These are phyloP conservation scores for Aspergillus fumigatus DNA, from an alignment of 2,329 filamentous ascomycete genomes.

Conservation along the genomic window DNA sequence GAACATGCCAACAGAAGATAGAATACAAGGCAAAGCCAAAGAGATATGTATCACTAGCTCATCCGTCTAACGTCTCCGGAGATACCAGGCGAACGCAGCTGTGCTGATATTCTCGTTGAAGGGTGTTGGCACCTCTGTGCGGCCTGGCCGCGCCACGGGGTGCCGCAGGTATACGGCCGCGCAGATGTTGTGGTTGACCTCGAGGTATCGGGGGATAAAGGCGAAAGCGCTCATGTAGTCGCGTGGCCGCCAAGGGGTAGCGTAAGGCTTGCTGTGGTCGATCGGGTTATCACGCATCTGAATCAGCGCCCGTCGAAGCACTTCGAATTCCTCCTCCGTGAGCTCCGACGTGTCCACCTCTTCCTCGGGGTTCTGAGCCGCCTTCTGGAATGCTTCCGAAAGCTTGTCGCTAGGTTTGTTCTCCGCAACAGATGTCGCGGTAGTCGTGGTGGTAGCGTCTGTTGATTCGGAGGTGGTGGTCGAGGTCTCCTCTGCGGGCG, in stretches of 20 bases:
- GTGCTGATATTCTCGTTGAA: constrained; percentile 68
- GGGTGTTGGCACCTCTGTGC: constrained; percentile 79
- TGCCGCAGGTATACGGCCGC: constrained; percentile 92
- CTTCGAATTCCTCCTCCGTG: constrained; percentile 44
- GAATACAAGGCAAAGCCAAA: constrained; percentile 10
- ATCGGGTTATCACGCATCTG: constrained; percentile 69
- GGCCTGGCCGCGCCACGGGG: constrained; percentile 78
- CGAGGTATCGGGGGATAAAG: constrained; percentile 90
- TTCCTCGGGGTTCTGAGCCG: constrained; percentile 24
- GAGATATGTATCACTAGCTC: constrained; percentile 5
- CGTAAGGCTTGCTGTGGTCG: constrained; percentile 76
- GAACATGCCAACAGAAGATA: constrained; percentile 21
- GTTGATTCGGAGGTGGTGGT: constrained; percentile 5
- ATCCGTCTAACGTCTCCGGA: constrained; percentile 64
- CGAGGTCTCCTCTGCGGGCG: constrained; percentile 7
- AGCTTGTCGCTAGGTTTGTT: constrained; percentile 23
- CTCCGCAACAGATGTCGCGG: constrained; percentile 14
- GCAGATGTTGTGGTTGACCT: constrained; percentile 97
- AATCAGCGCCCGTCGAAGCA: constrained; percentile 54
- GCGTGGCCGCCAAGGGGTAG: constrained; percentile 83
- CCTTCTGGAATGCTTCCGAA: constrained; percentile 31
- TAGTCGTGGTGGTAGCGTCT: constrained; percentile 7
- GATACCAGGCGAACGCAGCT: constrained; percentile 90
- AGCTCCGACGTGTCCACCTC: constrained; percentile 44
- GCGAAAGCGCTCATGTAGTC: constrained; percentile 88